Base-by-base conservation (phyloP, 148 eudicot species). In the Spergularia marina region DNA sequence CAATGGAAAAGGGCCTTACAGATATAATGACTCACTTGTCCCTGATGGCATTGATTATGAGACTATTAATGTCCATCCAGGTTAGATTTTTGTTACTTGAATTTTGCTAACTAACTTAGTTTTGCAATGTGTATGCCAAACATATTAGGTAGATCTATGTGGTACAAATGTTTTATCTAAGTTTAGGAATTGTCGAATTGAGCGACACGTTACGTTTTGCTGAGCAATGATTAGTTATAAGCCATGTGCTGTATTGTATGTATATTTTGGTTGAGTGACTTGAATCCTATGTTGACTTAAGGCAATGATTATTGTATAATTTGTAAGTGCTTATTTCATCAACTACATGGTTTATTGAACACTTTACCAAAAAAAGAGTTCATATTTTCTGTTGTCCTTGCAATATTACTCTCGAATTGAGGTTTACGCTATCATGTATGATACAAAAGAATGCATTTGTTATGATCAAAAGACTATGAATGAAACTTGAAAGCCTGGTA, bases 1-100 rank as follows among this genome's bases (percentile, higher is more conserved):
- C 16, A 96, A 96, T 77, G 99, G 99, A 65, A 96, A 91, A 86
- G 99, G 99, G 36, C 99, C 98, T 25, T 95, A 84, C 68, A 79
- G 85, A 84, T 95, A 95, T 52, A 95, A 95, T 77, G 84, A 85
- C 75, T 83, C 91, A 13, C 91, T 94, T 81, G 99, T 95, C 36
- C 87, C 97, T 55, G 97, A 85, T 79, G 97, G 96, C 72, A 95
- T 95, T 80, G 97, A 95, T 76, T 86, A 83, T 70, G 92, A 89
- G 80, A 90, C 92, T 75, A 77, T 95, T 71, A 74, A 90, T 70
- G 99, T 95, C 39, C 84, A 89, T 0, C 97, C 99, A 73, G 99
- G 99, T 95, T 80, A 69, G 53, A 23, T 15, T 65, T 15, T 65
- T 47, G 17, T 25, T 59, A 2, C 68, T 58, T 61, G 41, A 5